Evolutionary conservation across 257 asterid genomes (phyloP).

Genomic region (Penstemon davidsonii): DNA sequence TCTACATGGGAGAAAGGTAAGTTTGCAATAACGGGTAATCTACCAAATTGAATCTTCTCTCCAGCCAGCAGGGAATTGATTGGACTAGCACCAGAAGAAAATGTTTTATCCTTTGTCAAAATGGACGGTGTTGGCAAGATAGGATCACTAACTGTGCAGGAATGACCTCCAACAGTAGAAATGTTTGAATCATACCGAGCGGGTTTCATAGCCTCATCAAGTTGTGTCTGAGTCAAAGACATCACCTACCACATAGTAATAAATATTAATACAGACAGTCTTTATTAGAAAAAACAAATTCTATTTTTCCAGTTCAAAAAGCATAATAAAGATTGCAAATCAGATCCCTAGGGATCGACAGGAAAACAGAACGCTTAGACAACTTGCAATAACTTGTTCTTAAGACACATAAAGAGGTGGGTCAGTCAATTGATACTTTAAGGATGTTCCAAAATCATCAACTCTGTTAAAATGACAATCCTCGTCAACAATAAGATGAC

Average conservation of each 20-base stretch:
- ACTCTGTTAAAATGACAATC: not conserved
- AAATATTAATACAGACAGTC: slow-evolving; percentile 8
- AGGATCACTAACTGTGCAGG: slow-evolving; percentile 54
- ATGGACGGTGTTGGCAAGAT: slow-evolving; percentile 56
- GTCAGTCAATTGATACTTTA: not conserved
- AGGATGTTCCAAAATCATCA: slow-evolving; percentile 1
- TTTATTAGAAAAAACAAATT: not conserved
- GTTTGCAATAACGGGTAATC: not conserved
- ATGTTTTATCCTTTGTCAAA: slow-evolving; percentile 62
- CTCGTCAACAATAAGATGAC: not conserved
- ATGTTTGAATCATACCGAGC: slow-evolving; percentile 57
- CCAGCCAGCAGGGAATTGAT: slow-evolving; percentile 91
- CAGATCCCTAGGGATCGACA: slow-evolving; percentile 1
- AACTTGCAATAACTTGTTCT: slow-evolving; percentile 14
- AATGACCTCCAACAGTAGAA: slow-evolving; percentile 66
- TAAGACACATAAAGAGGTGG: not conserved
- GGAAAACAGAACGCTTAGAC: not conserved
- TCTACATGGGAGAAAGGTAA: not conserved
- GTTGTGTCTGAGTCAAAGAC: slow-evolving; percentile 84
- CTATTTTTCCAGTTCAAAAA: slow-evolving; percentile 4
- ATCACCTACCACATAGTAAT: slow-evolving; percentile 62
- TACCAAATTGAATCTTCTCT: slow-evolving; percentile 97
- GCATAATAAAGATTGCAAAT: slow-evolving; percentile 14
- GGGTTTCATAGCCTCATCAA: slow-evolving; percentile 90
- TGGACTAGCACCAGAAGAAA: slow-evolving; percentile 76